phyloP scores from a whole-genome alignment of 352 stramenopile species.

The Globisporangium spinosum region DNA sequence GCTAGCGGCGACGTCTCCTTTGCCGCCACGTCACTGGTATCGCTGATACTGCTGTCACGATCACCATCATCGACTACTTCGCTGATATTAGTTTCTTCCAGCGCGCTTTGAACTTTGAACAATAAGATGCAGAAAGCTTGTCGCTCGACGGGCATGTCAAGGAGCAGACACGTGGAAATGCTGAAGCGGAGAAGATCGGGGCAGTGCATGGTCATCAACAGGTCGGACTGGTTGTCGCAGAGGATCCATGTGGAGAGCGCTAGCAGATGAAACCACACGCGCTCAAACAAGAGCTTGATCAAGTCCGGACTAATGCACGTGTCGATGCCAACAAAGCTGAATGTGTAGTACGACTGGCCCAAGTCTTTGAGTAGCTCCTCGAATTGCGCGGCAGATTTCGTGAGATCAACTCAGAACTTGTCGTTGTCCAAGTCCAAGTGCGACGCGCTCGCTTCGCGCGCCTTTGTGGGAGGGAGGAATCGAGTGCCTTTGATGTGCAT shows the following conservation, averaged over 20 bases:
- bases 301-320: constrained; percentile 86
- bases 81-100: constrained; percentile 31
- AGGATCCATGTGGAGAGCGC: constrained; percentile 82
- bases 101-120: constrained; percentile 60
- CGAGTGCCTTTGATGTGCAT: constrained; percentile 90
- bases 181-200: constrained; percentile 76
- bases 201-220: constrained; percentile 77
- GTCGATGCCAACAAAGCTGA: constrained; percentile 91
- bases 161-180: constrained; percentile 83
- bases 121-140: constrained; percentile 78
- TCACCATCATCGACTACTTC: not conserved
- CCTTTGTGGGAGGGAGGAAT: constrained; percentile 42
- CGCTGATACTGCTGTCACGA: not conserved
- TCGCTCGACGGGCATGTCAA: constrained; percentile 70
- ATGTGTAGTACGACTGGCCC: constrained; percentile 76
- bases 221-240: constrained; percentile 69
- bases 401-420: constrained; percentile 64
- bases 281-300: constrained; percentile 90
- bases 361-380: constrained; percentile 86
- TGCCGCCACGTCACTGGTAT: not conserved
- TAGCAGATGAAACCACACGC: constrained; percentile 95
- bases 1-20: not conserved
- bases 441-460: constrained; percentile 40
- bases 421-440: constrained; percentile 63
- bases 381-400: constrained; percentile 76